These are phyloP conservation scores for Aureobasidium sp. DNA, from an alignment of 2,329 filamentous ascomycete species.

Conservation along the genomic window DNA sequence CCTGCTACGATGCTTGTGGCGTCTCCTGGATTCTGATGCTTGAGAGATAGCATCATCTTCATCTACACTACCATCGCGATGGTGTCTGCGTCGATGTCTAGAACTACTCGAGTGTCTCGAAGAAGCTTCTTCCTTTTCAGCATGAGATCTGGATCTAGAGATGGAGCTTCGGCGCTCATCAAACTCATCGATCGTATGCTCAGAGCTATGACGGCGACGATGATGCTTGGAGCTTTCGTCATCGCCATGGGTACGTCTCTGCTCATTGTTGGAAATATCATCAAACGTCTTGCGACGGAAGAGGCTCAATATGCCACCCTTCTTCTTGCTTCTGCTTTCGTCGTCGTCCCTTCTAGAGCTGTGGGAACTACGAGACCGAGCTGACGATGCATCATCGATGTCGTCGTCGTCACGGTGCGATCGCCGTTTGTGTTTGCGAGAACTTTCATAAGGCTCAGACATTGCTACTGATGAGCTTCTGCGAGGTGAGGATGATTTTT, in stretches of 20 bases:
- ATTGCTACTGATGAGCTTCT: slow-evolving; percentile 32
- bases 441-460: slow-evolving; percentile 35
- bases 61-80: slow-evolving; percentile 20
- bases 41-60: slow-evolving; percentile 18
- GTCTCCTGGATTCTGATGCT: neutral
- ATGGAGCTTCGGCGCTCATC: slow-evolving; percentile 18
- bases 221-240: slow-evolving; percentile 41
- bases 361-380: slow-evolving; percentile 24
- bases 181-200: slow-evolving; percentile 19
- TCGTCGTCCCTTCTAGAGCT: slow-evolving; percentile 30
- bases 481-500: slow-evolving; percentile 25
- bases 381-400: slow-evolving; percentile 36
- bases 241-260: slow-evolving; percentile 28
- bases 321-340: slow-evolving; percentile 37
- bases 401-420: slow-evolving; percentile 34
- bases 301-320: slow-evolving; percentile 39
- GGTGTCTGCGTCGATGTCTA: slow-evolving; percentile 17
- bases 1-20: slow-evolving; percentile 2
- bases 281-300: slow-evolving; percentile 41
- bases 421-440: slow-evolving; percentile 23
- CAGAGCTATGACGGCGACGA: slow-evolving; percentile 30
- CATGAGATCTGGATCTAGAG: slow-evolving; percentile 18
- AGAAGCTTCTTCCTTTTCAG: slow-evolving; percentile 20
- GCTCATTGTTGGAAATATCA: slow-evolving; percentile 28
- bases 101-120: slow-evolving; percentile 19